A percentile compares a stretch with the other conserved stretches of the same genome.
Evolutionary conservation across 768 basidiomycete species (phyloP).

Genomic region (Suillus subluteus): DNA sequence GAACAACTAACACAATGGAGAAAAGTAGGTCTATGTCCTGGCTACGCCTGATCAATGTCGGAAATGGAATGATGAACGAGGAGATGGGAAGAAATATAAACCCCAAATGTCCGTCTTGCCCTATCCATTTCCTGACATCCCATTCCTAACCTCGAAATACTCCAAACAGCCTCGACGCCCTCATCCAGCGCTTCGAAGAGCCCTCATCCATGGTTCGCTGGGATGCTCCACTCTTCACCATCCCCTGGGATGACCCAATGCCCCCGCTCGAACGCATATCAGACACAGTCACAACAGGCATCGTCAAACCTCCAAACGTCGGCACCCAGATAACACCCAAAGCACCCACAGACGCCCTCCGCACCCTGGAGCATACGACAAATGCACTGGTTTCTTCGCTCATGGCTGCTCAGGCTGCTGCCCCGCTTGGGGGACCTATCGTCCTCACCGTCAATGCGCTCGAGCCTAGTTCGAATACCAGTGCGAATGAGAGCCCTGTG

Average conservation of each 20-base stretch:
- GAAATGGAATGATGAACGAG: conserved; percentile 68
- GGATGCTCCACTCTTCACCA: conserved; percentile 94
- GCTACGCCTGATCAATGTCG: conserved; percentile 72
- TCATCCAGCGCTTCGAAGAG: conserved; percentile 90
- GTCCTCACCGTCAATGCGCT: conserved; percentile 40
- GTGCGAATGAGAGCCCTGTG: conserved; percentile 10
- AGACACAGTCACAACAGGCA: conserved; percentile 77
- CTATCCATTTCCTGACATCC: not conserved
- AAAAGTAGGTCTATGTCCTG: conserved; percentile 70
- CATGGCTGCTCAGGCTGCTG: conserved; percentile 62
- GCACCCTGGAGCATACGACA: conserved; percentile 80
- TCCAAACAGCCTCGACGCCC: conserved; percentile 45
- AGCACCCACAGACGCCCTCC: conserved; percentile 87
- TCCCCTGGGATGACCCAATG: conserved; percentile 72
- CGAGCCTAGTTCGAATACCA: conserved; percentile 28
- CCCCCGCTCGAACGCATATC: conserved; percentile 75
- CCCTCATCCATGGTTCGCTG: conserved; percentile 97
- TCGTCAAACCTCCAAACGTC: conserved; percentile 85
- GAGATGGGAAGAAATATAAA: conserved; percentile 55
- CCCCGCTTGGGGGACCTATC: conserved; percentile 51
- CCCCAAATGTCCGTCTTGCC: conserved; percentile 62
- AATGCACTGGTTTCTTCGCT: conserved; percentile 72
- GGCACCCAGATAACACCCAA: conserved; percentile 78
- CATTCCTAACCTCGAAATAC: not conserved
- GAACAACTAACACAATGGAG: not conserved